Conservation (phyloP, 2,329 filamentous ascomycete species). For the Cercospora zeina region DNA sequence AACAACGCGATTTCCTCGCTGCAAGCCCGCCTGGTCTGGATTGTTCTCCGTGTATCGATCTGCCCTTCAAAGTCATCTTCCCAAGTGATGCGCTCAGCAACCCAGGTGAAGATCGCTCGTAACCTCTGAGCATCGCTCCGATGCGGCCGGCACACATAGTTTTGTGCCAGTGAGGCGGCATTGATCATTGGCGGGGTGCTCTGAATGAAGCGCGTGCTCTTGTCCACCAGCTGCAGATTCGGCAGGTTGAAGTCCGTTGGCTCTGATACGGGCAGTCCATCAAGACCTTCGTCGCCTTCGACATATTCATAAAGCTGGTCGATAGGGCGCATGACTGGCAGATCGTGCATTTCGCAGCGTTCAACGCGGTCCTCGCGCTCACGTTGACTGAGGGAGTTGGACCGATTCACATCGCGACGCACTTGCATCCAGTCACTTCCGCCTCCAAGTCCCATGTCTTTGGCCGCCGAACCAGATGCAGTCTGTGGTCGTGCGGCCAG, state of each 20-base stretch:
- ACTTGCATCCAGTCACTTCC: constrained; percentile 95
- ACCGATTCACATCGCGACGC: constrained; percentile 89
- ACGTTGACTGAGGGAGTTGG: constrained; percentile 86
- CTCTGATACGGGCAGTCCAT: constrained; percentile 79
- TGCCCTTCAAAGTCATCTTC: constrained; percentile 91
- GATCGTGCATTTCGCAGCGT: constrained; percentile 90
- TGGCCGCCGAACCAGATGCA: constrained; percentile 48
- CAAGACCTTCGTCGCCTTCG: constrained; percentile 84
- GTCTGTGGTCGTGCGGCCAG: constrained; percentile 36
- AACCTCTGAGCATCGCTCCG: constrained; percentile 90
- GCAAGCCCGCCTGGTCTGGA: constrained; percentile 79
- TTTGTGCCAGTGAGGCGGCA: constrained; percentile 78
- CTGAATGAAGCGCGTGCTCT: constrained; percentile 83
- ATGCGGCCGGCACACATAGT: constrained; percentile 90
- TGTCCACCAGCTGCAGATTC: constrained; percentile 79
- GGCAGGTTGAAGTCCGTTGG: constrained; percentile 77
- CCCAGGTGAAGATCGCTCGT: constrained; percentile 95
- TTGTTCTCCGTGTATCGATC: constrained; percentile 77
- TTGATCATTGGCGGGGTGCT: constrained; percentile 80
- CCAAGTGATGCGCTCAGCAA: constrained; percentile 91
- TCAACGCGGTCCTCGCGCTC: constrained; percentile 83
- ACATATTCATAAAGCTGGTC: constrained; percentile 82
- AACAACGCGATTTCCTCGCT: constrained; percentile 86
- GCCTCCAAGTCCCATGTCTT: constrained; percentile 68
- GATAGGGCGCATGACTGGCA: constrained; percentile 82